Base-by-base conservation (phyloP, 345 rosid species). In the Diplotaxis tenuifolia region DNA sequence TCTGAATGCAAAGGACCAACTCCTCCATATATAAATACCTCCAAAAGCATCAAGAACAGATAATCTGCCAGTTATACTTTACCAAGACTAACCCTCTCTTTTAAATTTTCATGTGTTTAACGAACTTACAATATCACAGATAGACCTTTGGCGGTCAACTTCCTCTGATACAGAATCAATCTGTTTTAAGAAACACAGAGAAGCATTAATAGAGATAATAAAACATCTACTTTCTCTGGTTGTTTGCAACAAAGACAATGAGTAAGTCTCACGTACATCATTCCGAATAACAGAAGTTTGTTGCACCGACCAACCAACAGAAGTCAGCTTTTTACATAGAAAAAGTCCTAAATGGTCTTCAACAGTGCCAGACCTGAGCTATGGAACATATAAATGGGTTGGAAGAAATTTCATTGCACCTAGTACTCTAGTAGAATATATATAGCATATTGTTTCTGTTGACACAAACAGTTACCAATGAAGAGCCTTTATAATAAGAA, bases 331-430 rank as follows among this genome's bases (percentile, higher is more conserved):
- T 85, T 78, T 83, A 82, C 93, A 83, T 70, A 95, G 64, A 20
- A 80, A 80, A 74, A 79, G 85, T 77, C 93, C 94, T 87, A 92
- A 72, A 5, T 86, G 88, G 85, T 95, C 99, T 81, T 87, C 95
- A 87, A 86, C 90, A 78, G 86, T 87, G 88, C 99, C 96, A 64
- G 82, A 95, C 86, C 99, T 95, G 98, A 95, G 96, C 98, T 92
- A 95, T 88, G 92, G 91, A 89, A 83, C 88, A 91, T 73, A 88
- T 77, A 79, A 73, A 74, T 75, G 65, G 75, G 80, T 77, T 8
- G 68, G 73, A 52, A 77, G 38, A 60, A 59, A 3, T 19, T 77
- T 72, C 80, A 66, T 7, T 60, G 77, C 54, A n/a, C n/a, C n/a
- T n/a, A n/a, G n/a, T n/a, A n/a, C n/a, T n/a, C n/a, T n/a, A n/a